phyloP scores from a whole-genome alignment of 257 asterid genomes.

The Primulina tabacum region DNA sequence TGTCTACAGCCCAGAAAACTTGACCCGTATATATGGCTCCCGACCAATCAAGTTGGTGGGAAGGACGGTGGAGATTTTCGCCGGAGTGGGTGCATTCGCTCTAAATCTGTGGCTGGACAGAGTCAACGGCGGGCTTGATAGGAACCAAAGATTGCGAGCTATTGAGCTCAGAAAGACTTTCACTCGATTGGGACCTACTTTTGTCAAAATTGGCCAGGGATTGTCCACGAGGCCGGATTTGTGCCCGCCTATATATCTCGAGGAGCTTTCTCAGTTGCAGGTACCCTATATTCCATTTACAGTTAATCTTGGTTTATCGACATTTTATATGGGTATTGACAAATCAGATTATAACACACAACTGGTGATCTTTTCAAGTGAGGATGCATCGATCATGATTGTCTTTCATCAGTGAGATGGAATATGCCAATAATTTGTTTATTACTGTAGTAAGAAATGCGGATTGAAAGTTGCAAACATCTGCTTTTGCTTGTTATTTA shows the following conservation, averaged over 20 bases:
- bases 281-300: constrained; percentile 25
- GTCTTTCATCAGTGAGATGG: not conserved
- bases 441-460: no score
- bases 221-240: constrained; percentile 94
- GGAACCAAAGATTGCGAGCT: constrained; percentile 67
- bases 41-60: constrained; percentile 68
- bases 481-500: no score
- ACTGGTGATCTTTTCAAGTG: not conserved
- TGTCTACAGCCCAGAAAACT: constrained; percentile 62
- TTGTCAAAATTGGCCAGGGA: constrained; percentile 97
- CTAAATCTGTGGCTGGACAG: constrained; percentile 72
- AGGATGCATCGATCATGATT: not conserved
- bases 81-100: constrained; percentile 75
- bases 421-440: no score
- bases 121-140: constrained; percentile 48
- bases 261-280: constrained; percentile 91
- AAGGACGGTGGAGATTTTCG: constrained; percentile 66
- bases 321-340: not conserved
- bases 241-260: constrained; percentile 81
- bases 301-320: not conserved
- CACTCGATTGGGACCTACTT: constrained; percentile 92
- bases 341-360: not conserved
- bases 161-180: constrained; percentile 61
- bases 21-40: constrained; percentile 56
- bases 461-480: no score